phyloP scores from a whole-genome alignment of 2,329 filamentous ascomycete species.

The Phaeosphaeriaceae sp. region DNA sequence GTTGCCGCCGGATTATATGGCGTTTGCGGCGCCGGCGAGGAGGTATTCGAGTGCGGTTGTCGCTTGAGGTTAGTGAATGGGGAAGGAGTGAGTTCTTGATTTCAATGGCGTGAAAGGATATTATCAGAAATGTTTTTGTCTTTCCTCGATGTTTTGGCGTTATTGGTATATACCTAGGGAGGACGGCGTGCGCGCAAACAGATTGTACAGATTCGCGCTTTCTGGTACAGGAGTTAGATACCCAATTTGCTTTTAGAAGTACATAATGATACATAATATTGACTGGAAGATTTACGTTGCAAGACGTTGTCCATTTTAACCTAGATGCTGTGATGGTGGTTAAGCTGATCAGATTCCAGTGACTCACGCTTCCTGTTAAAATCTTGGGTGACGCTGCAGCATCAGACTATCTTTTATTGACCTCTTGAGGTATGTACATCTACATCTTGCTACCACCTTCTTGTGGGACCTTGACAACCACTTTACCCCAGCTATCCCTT shows the following conservation, averaged over 20 bases:
- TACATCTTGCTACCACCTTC: constrained; percentile 48
- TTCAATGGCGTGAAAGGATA: too few relatives aligned
- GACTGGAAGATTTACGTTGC: background rate
- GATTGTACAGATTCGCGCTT: background rate
- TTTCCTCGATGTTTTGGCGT: too few relatives aligned
- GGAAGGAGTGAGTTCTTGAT: too few relatives aligned
- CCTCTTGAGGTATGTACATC: background rate
- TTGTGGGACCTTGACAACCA: constrained; percentile 85
- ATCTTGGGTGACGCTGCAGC: too few relatives aligned
- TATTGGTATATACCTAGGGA: background rate
- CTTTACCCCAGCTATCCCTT: constrained; percentile 93
- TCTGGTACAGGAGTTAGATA: background rate
- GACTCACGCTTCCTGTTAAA: too few relatives aligned
- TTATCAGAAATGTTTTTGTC: too few relatives aligned
- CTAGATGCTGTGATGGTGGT: too few relatives aligned
- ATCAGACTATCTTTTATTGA: background rate
- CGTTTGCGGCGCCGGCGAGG: constrained; percentile 20
- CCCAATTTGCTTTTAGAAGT: background rate
- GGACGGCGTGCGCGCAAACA: background rate
- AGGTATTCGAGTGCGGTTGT: constrained; percentile 11
- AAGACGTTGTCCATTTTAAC: background rate
- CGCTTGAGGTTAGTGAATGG: background rate
- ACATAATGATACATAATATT: background rate
- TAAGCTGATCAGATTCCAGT: too few relatives aligned
- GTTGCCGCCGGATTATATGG: constrained; percentile 38